These are phyloP conservation scores for Isatis lusitanica DNA, from an alignment of 441 rosid genomes.

Conservation along the genomic window DNA sequence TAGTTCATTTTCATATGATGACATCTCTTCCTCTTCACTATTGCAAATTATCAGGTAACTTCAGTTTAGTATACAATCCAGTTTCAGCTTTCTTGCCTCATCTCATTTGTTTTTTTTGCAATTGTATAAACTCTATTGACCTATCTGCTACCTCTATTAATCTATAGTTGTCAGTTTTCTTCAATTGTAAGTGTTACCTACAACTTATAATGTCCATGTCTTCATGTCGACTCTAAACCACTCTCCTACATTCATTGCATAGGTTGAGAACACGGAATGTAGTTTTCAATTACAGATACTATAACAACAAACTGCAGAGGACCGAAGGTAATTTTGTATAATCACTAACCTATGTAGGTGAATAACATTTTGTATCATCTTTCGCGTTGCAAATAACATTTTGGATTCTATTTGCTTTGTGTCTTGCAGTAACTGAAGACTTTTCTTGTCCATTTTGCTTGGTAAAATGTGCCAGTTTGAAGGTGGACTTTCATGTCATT, in stretches of 20 bases:
- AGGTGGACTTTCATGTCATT: constrained; percentile 51
- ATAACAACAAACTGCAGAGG: constrained; percentile 83
- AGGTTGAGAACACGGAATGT: constrained; percentile 98
- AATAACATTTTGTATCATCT: not conserved
- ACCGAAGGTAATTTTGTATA: constrained; percentile 74
- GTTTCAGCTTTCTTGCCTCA: constrained; percentile 11
- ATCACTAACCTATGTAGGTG: not conserved
- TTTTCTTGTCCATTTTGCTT: constrained; percentile 98
- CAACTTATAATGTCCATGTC: constrained; percentile 7
- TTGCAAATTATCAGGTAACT: constrained; percentile 78
- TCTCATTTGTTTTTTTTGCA: not conserved
- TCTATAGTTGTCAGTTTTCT: constrained; percentile 8
- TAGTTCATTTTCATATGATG: constrained; percentile 63
- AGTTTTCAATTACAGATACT: constrained; percentile 88
- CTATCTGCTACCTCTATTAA: not conserved
- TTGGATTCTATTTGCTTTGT: constrained; percentile 24
- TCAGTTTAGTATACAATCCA: constrained; percentile 38
- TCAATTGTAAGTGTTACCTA: constrained; percentile 11
- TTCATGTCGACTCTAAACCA: constrained; percentile 16
- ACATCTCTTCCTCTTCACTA: constrained; percentile 69
- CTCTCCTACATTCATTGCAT: constrained; percentile 34
- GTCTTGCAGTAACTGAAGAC: constrained; percentile 93
- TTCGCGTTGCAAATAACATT: not conserved
- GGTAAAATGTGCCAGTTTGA: constrained; percentile 91
- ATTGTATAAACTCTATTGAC: constrained; percentile 2